Evolutionary conservation across 441 rosid species (phyloP).

Genomic region (Gossypium trilobum): DNA sequence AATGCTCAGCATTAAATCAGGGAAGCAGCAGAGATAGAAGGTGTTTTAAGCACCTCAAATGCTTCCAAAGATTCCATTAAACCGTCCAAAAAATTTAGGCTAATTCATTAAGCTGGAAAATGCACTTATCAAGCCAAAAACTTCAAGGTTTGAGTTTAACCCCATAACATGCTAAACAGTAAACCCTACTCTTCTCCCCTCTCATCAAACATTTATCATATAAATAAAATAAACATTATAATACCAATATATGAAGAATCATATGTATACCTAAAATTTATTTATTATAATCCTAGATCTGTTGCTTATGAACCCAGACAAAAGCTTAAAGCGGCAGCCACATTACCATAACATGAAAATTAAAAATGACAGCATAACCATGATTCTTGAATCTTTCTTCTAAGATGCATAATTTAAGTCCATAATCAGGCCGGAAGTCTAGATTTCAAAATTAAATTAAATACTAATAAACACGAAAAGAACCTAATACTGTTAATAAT

Average conservation of each 20-base stretch:
- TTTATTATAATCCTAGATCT: neutral
- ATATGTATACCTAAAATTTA: neutral
- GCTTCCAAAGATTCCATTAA: neutral
- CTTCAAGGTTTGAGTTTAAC: neutral
- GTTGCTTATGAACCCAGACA: conserved; percentile 5
- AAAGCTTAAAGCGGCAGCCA: neutral
- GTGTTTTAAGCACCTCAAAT: neutral
- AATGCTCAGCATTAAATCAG: neutral
- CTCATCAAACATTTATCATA: neutral
- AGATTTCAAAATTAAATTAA: neutral
- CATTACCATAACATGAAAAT: neutral
- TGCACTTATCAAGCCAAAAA: neutral
- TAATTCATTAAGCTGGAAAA: neutral
- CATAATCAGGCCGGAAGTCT: neutral
- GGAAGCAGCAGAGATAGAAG: neutral
- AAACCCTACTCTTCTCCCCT: neutral
- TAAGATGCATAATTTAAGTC: neutral
- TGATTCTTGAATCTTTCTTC: neutral
- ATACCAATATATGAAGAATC: neutral
- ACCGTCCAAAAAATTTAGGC: neutral
- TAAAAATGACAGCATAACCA: conserved; percentile 11
- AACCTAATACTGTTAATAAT: neutral
- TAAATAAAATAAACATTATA: neutral
- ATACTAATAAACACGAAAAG: neutral
- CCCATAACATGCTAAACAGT: neutral